These are phyloP conservation scores for Globisporangium uncinulatum DNA, from an alignment of 352 stramenopile species.

Conservation along the genomic window DNA sequence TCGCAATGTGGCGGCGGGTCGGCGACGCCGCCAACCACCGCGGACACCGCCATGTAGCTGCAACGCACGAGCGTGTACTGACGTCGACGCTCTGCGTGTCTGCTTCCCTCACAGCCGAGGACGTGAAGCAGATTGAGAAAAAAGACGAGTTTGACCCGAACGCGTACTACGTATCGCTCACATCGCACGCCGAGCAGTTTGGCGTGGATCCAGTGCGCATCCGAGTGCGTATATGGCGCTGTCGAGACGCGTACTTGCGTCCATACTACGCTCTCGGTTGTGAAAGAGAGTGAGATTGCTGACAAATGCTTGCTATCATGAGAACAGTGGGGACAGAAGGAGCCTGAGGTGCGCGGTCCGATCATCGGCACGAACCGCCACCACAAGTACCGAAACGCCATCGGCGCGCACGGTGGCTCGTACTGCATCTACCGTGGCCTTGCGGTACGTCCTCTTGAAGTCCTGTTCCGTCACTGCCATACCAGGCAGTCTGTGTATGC, in stretches of 20 bases:
- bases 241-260: no score
- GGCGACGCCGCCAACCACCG: neutral
- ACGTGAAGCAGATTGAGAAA: conserved; percentile 75
- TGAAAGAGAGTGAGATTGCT: no score
- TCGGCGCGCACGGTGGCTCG: conserved; percentile 96
- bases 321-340: conserved; percentile 89
- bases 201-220: conserved; percentile 83
- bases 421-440: conserved; percentile 99
- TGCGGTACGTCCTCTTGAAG: conserved; percentile 51
- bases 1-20: neutral
- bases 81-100: neutral
- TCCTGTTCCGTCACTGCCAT: neutral
- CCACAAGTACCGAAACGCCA: conserved; percentile 96
- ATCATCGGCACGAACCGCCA: conserved; percentile 96
- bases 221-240: conserved; percentile 34
- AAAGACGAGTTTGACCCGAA: conserved; percentile 87
- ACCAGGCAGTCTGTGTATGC: neutral
- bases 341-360: conserved; percentile 88
- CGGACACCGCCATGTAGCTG: neutral
- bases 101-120: conserved; percentile 37
- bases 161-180: conserved; percentile 84
- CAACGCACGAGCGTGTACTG: neutral
- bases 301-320: neutral
- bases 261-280: no score
- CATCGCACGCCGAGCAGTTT: conserved; percentile 83